Percentiles rank a stretch among this genome's conserved stretches.
These are phyloP conservation scores for Talaromyces borbonicus DNA, from an alignment of 495 filamentous ascomycete genomes.

Conservation along the genomic window DNA sequence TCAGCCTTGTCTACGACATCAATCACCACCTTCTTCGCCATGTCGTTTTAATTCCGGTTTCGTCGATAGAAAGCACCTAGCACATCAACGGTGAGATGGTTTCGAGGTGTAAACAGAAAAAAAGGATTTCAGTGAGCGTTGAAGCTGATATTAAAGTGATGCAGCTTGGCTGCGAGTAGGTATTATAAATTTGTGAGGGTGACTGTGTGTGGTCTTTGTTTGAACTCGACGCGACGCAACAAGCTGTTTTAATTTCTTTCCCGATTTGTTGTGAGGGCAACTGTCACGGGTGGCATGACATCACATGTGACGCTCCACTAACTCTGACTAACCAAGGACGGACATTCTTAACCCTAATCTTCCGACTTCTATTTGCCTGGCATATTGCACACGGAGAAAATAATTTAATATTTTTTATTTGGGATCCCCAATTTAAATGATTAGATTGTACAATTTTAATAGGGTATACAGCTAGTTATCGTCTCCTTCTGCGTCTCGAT, in stretches of 20 bases:
- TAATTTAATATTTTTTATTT: too few relatives aligned
- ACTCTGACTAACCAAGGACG: background rate
- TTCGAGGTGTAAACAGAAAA: too few relatives aligned
- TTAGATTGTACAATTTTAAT: background rate
- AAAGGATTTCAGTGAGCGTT: too few relatives aligned
- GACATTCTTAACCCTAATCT: too few relatives aligned
- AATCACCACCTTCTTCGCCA: constrained; percentile 2
- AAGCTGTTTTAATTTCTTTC: background rate
- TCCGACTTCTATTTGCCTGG: too few relatives aligned
- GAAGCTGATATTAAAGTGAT: too few relatives aligned
- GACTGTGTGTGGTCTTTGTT: background rate
- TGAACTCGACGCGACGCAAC: background rate
- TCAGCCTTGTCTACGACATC: background rate
- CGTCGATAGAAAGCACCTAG: too few relatives aligned
- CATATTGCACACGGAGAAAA: too few relatives aligned
- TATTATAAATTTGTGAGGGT: background rate
- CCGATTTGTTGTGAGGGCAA: too few relatives aligned
- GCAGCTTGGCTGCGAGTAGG: too few relatives aligned
- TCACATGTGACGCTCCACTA: constrained; percentile 4
- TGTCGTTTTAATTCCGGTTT: too few relatives aligned
- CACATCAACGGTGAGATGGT: too few relatives aligned
- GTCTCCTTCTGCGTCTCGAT: constrained; percentile 21
- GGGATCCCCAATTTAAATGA: background rate
- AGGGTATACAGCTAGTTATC: constrained; percentile 11
- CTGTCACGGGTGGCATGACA: constrained; percentile 9